These are phyloP conservation scores for Aspergillus sp. DNA, from an alignment of 2,329 filamentous ascomycete species.

Conservation along the genomic window DNA sequence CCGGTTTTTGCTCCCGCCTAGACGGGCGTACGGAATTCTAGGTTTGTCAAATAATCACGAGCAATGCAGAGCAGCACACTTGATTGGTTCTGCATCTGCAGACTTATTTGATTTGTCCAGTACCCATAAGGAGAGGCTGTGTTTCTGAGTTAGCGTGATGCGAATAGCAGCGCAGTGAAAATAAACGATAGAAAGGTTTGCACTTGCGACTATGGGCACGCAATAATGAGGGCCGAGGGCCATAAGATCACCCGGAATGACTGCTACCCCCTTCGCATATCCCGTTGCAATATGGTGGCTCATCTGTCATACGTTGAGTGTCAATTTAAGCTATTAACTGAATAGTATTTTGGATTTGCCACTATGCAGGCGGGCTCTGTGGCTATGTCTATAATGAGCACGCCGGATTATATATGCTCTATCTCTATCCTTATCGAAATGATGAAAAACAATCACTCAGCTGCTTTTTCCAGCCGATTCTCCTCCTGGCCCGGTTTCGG, in stretches of 20 bases:
- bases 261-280: no score
- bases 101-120: no score
- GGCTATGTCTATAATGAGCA: background rate
- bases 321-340: background rate
- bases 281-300: no score
- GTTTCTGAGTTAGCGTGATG: no score
- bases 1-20: background rate
- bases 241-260: no score
- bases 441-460: background rate
- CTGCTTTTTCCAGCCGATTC: background rate
- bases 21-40: background rate
- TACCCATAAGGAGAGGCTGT: no score
- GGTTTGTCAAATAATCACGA: background rate
- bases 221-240: no score
- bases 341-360: background rate
- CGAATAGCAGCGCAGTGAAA: no score
- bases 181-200: no score
- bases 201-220: no score
- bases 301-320: no score
- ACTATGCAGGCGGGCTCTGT: background rate
- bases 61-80: background rate
- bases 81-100: background rate
- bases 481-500: background rate
- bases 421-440: background rate
- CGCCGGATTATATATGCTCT: background rate